Conservation (phyloP, 208 protist genomes). For the Leishmania arabica region DNA sequence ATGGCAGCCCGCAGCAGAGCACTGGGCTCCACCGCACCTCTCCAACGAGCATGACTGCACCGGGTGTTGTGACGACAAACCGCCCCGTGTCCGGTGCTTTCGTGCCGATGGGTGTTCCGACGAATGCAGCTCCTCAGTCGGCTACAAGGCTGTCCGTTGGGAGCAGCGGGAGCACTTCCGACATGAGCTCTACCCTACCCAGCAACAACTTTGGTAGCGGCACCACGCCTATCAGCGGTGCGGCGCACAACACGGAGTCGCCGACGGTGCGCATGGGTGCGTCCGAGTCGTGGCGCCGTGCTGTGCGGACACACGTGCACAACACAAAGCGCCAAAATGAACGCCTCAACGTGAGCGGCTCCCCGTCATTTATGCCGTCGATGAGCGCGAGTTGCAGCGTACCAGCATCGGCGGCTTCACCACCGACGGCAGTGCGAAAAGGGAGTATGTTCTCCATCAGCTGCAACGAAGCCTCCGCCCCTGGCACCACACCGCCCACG, state of each 20-base stretch:
- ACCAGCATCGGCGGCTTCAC: background rate
- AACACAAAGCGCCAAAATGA: background rate
- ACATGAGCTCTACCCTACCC: background rate
- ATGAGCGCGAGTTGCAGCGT: background rate
- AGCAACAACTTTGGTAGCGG: background rate
- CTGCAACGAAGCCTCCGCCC: background rate
- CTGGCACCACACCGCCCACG: background rate
- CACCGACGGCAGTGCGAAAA: background rate
- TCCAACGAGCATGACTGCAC: background rate
- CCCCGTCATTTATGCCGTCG: background rate
- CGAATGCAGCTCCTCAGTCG: background rate
- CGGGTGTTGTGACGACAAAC: background rate
- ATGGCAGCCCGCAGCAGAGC: background rate
- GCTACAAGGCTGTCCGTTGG: background rate
- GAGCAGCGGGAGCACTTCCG: background rate
- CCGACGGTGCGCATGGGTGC: constrained; percentile 4
- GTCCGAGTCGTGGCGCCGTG: constrained; percentile 16
- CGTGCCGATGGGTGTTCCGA: background rate
- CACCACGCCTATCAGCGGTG: background rate
- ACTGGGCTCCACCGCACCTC: background rate
- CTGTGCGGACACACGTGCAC: constrained; percentile 7
- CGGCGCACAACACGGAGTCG: background rate
- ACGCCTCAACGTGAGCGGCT: background rate
- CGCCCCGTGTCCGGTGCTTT: background rate
- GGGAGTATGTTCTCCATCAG: background rate